Base-by-base conservation (phyloP, 1,284 basidiomycete species). In the Cryptococcus sp. region DNA sequence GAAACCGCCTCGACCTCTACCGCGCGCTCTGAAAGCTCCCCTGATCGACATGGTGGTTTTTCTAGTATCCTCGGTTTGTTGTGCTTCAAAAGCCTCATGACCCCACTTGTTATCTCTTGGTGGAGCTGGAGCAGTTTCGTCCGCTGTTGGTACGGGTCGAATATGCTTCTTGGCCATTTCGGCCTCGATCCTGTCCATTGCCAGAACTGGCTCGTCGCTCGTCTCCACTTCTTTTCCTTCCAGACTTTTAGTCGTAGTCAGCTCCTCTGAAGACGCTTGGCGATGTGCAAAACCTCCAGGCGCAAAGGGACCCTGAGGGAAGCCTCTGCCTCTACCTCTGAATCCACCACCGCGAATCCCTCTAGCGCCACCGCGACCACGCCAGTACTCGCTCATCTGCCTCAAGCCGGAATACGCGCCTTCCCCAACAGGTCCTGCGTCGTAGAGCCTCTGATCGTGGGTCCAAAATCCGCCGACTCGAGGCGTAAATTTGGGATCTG, bases 401-500 rank as follows among this genome's bases (percentile, higher is more conserved):
- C 89, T 55, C 88, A 91, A 8, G 83, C 86, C 80, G 86, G 89
- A 58, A 89, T 78, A 75, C 85, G 87, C 58, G 87, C 85, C 79
- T 86, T 89, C 78, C 86, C 89, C 74, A 87, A 78, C 62, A 88
- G 53, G 42, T 10, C 70, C 72, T 5, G 56, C 48, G 5, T 66
- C 64, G 54, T 66, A 65, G 25, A 67, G 79, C 50, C 91, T 86
- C 74, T 93, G 90, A 73, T 93, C 91, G 71, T 93, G 92, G 8
- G 89, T 87, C 91, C 90, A 94, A 71, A 93, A 94, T 62, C 88
- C 87, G 60, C 91, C 91, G 15, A 92, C 88, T 25, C 85, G 88
- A 22, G 91, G 91, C 30, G 90, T 88, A 70, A 87, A 91, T 1
- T 90, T 89, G 1, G 91, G 91, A 74, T 94, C 91, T 20, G 61